Percentiles rank a stretch among this genome's conserved stretches.
These are phyloP conservation scores for Mycena indigotica DNA, from an alignment of 768 basidiomycete genomes.

Conservation along the genomic window DNA sequence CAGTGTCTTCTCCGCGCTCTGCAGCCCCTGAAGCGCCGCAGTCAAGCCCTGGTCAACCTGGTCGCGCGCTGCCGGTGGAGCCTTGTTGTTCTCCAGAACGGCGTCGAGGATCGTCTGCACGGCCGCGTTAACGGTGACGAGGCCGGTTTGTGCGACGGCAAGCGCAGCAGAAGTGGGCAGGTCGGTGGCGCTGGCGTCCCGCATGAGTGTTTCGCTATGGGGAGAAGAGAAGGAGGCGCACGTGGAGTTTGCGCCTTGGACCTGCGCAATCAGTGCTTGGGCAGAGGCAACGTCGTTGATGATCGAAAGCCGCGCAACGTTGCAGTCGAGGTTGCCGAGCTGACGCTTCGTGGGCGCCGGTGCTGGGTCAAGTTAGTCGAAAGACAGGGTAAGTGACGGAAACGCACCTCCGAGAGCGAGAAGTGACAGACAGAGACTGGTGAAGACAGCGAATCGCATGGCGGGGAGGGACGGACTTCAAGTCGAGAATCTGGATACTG, in stretches of 20 bases:
- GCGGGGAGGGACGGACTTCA: no score
- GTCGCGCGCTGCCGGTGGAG: conserved; percentile 28
- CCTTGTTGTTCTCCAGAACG: conserved; percentile 21
- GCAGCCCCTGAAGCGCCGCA: conserved; percentile 27
- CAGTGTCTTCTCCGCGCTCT: conserved; percentile 19
- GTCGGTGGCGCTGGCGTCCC: not conserved
- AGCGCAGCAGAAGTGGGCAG: conserved; percentile 18
- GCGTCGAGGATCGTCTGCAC: conserved; percentile 29
- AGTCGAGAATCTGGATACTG: no score
- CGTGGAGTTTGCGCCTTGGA: not conserved
- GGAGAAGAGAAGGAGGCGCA: not conserved
- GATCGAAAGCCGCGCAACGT: not conserved
- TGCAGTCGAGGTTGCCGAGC: not conserved
- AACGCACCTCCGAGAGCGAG: no score
- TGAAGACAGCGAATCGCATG: no score
- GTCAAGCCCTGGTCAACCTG: conserved; percentile 26
- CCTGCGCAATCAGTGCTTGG: not conserved
- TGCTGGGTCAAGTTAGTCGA: no score
- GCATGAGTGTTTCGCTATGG: not conserved
- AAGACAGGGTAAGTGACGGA: no score
- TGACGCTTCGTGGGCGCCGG: not conserved
- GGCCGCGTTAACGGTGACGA: conserved; percentile 26
- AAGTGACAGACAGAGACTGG: no score
- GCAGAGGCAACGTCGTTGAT: not conserved
- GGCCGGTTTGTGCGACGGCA: conserved; percentile 23